A percentile compares a stretch with the other conserved stretches of the same genome.
Evolutionary conservation across 2,329 filamentous ascomycete genomes (phyloP).

Genomic region (Alternaria sp.): DNA sequence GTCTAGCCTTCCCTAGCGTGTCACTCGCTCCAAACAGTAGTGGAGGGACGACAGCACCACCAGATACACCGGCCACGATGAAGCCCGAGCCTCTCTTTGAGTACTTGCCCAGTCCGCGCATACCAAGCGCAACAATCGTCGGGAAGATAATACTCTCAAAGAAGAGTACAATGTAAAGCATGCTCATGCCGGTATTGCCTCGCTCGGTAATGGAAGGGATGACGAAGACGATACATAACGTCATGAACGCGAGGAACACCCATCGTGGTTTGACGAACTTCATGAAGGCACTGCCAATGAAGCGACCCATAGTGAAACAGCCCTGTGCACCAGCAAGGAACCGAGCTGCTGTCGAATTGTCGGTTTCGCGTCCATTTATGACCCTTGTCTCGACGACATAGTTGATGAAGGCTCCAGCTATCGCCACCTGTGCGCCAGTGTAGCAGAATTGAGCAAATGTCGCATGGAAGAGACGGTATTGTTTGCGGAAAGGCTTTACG

Average conservation of each 20-base stretch:
- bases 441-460: slow-evolving; percentile 81
- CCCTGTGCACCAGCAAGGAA: slow-evolving; percentile 78
- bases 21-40: slow-evolving; percentile 74
- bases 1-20: slow-evolving; percentile 52
- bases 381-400: slow-evolving; percentile 58
- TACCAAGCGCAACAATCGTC: slow-evolving; percentile 78
- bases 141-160: slow-evolving; percentile 86
- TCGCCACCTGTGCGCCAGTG: slow-evolving; percentile 72
- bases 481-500: slow-evolving; percentile 61
- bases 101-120: slow-evolving; percentile 77
- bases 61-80: slow-evolving; percentile 74
- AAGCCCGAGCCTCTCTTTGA: slow-evolving; percentile 78
- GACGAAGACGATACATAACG: slow-evolving; percentile 61
- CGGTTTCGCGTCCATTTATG: slow-evolving; percentile 33
- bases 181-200: slow-evolving; percentile 63
- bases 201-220: slow-evolving; percentile 60
- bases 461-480: slow-evolving; percentile 78
- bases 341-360: slow-evolving; percentile 64
- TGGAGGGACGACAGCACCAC: slow-evolving; percentile 75
- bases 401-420: slow-evolving; percentile 55
- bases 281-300: slow-evolving; percentile 71
- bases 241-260: slow-evolving; percentile 73
- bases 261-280: slow-evolving; percentile 70
- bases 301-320: slow-evolving; percentile 74
- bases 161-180: slow-evolving; percentile 75